Base-by-base conservation (phyloP, 202 grass and related monocot genomes). In the Eragrostis tef region DNA sequence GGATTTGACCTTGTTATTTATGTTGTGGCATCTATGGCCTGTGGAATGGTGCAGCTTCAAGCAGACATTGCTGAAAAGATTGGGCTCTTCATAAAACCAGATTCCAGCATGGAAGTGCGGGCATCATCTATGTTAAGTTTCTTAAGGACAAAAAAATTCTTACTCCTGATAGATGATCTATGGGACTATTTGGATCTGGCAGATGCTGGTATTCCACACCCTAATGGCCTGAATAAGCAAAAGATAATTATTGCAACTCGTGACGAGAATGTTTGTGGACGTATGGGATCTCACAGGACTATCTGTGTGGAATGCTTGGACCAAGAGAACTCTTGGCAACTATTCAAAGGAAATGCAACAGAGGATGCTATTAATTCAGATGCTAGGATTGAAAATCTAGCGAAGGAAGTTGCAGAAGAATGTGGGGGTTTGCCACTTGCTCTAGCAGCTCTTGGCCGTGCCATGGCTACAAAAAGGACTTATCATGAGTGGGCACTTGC, bases 91-190 rank as follows among this genome's bases (percentile, higher is more conserved):
- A 58, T 68, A 6, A 83, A 73, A 41, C 47, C 29, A 54, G 74
- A 58, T 53, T 68, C 70, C 8, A 75, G 16, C 27, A 84, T 27
- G 20, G 41, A 84, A 72, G 45, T 73, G 4, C 48, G 20, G 3
- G 49, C 79, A 19, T 69, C 54, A 34, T 12, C 62, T 54, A 21
- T 88, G 14, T 78, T 70, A 29, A 84, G 24, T 73, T 82, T 88
- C 67, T 54, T 88, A 62, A 73, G 73, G n/a, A 54, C 9, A 69
- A 79, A 71, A 25, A 83, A 78, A 1, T 86, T 89, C 56, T 66
- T 89, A 14, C 61, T 89, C 4, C 14, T 89, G 46, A 41, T 89
- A 8, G 87, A 89, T 78, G 77, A 86, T 82, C 39, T 89, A 75
- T 73, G 83, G 75, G 73, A 82, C 42, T 53, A 60, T 66, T 36